These are phyloP conservation scores for Macroventuria anomochaeta DNA, from an alignment of 2,329 filamentous ascomycete genomes.

Conservation along the genomic window DNA sequence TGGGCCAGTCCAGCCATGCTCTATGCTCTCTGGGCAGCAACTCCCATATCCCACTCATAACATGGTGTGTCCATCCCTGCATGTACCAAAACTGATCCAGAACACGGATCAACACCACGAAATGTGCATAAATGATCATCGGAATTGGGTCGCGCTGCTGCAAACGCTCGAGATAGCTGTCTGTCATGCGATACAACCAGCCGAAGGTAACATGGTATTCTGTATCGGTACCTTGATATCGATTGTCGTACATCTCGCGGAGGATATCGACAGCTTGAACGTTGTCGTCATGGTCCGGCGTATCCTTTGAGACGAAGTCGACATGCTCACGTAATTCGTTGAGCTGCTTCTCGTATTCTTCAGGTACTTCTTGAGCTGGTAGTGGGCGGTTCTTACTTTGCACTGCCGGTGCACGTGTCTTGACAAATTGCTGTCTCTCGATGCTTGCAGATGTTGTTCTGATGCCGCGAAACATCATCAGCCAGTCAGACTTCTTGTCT, in stretches of 20 bases:
- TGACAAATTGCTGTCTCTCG: slow-evolving; percentile 7
- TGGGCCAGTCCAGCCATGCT: slow-evolving; percentile 34
- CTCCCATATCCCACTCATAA: slow-evolving; percentile 35
- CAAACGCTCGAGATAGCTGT: slow-evolving; percentile 32
- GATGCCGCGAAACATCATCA: slow-evolving; percentile 41
- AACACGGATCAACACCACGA: slow-evolving; percentile 33
- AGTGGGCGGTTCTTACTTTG: slow-evolving; percentile 21
- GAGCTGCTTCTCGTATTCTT: slow-evolving; percentile 29
- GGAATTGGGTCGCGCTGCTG: slow-evolving; percentile 30
- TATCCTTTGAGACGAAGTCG: slow-evolving; percentile 1
- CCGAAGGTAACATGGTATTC: slow-evolving; percentile 38
- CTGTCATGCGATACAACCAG: slow-evolving; percentile 37
- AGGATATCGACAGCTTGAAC: slow-evolving; percentile 24
- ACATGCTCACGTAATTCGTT: slow-evolving; percentile 26
- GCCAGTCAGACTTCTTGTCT: slow-evolving; percentile 35
- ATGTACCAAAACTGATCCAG: slow-evolving; percentile 43
- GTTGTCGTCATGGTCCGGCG: slow-evolving; percentile 10
- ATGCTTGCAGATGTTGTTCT: slow-evolving; percentile 30
- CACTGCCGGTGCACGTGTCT: slow-evolving; percentile 16
- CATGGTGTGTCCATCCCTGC: slow-evolving; percentile 40
- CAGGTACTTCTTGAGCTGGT: slow-evolving; percentile 13
- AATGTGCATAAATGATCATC: slow-evolving; percentile 38
- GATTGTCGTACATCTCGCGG: slow-evolving; percentile 28
- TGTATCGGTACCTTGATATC: slow-evolving; percentile 29
- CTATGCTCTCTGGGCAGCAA: slow-evolving; percentile 27